These are phyloP conservation scores for Erythrobasidium hasegawianum DNA, from an alignment of 1,284 basidiomycete species.

Conservation along the genomic window DNA sequence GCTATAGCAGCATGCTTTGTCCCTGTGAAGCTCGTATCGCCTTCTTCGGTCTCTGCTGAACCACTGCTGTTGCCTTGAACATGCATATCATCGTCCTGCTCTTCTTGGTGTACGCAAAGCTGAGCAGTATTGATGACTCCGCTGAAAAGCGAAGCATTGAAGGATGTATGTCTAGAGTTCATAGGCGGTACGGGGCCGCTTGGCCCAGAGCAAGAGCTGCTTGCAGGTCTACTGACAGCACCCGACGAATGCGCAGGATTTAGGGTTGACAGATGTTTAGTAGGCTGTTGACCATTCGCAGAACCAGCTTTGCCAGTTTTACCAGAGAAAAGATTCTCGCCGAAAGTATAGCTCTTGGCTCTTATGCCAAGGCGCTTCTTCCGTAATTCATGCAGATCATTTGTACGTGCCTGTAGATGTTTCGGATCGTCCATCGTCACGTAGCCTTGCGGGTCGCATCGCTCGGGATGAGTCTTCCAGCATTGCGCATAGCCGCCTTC, in stretches of 20 bases:
- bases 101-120: slow-evolving; percentile 29
- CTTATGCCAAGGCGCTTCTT: slow-evolving; percentile 72
- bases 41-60: slow-evolving; percentile 8
- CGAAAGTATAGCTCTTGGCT: slow-evolving; percentile 82
- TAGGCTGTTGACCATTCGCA: neutral
- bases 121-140: slow-evolving; percentile 20
- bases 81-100: slow-evolving; percentile 25
- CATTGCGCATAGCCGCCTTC: slow-evolving; percentile 93
- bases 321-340: slow-evolving; percentile 54
- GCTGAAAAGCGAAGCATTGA: slow-evolving; percentile 24
- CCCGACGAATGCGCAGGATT: neutral
- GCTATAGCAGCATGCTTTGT: slow-evolving; percentile 14
- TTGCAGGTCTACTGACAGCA: neutral
- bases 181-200: too few relatives aligned
- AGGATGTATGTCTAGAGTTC: slow-evolving; percentile 1
- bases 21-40: slow-evolving; percentile 17
- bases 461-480: slow-evolving; percentile 62
- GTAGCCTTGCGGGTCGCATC: slow-evolving; percentile 78
- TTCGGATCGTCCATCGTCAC: slow-evolving; percentile 91
- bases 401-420: slow-evolving; percentile 69
- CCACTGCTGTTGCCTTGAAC: neutral
- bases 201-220: neutral
- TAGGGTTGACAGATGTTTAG: neutral
- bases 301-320: neutral
- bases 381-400: slow-evolving; percentile 87